Conservation (phyloP, 345 rosid species). For the Mallotus nudiflorus region DNA sequence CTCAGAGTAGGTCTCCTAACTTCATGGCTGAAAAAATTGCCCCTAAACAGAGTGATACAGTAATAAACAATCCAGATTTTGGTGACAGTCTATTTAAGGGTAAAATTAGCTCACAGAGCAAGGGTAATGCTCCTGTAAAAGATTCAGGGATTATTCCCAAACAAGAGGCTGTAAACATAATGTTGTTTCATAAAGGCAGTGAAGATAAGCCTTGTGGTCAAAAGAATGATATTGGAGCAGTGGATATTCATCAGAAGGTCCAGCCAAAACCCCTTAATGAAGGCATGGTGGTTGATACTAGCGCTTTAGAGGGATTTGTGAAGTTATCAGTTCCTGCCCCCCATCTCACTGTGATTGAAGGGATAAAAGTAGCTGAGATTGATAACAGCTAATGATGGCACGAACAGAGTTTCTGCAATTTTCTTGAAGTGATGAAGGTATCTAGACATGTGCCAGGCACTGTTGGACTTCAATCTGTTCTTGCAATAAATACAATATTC, state of each 20-base stretch:
- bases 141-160: conserved; percentile 8
- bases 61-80: conserved; percentile 4
- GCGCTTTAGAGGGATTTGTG: conserved; percentile 12
- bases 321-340: conserved; percentile 6
- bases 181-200: conserved; percentile 14
- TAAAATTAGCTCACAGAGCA: conserved; percentile 8
- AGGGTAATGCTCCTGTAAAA: not conserved
- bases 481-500: not conserved
- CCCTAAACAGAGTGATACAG: conserved; percentile 9
- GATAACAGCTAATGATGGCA: not conserved
- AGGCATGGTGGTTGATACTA: conserved; percentile 2
- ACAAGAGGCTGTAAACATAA: conserved; percentile 16
- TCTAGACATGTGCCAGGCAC: not conserved
- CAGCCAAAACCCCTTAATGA: conserved; percentile 12
- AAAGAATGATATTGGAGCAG: conserved; percentile 17
- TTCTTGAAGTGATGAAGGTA: conserved; percentile 2
- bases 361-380: not conserved
- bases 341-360: not conserved
- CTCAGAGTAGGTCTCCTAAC: conserved; percentile 42
- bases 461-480: not conserved
- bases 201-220: conserved; percentile 7
- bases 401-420: not conserved
- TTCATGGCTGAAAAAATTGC: conserved; percentile 30
- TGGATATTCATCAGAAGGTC: conserved; percentile 18
- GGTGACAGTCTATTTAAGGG: conserved; percentile 8